These are phyloP conservation scores for Pichia insulana DNA, from an alignment of 805 yeast genomes.

Conservation along the genomic window DNA sequence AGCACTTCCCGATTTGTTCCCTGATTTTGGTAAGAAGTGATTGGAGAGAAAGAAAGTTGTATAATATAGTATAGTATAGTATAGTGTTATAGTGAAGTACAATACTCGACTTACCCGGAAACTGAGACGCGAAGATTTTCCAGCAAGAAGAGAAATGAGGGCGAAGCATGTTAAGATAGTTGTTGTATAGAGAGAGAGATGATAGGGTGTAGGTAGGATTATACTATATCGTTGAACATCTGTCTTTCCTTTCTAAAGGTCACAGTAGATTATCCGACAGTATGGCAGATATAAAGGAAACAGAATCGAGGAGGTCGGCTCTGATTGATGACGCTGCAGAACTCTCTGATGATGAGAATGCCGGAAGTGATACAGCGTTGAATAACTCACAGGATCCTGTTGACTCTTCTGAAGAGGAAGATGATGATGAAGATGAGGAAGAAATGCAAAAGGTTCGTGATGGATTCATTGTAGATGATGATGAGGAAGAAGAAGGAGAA, in stretches of 20 bases:
- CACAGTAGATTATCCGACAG: neutral
- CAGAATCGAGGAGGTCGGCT: conserved; percentile 4
- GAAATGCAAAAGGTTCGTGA: conserved; percentile 77
- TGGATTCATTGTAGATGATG: conserved; percentile 92
- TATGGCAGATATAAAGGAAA: neutral
- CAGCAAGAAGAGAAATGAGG: too few species aligned
- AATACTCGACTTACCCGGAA: neutral
- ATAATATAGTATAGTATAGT: too few species aligned
- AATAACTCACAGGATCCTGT: conserved; percentile 19
- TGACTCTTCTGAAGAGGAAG: conserved; percentile 86
- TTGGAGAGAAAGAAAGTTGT: too few species aligned
- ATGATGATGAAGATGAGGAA: conserved; percentile 79
- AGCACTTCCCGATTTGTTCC: conserved; percentile 7
- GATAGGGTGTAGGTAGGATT: too few species aligned
- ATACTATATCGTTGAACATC: too few species aligned
- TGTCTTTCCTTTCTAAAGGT: too few species aligned
- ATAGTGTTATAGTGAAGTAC: too few species aligned
- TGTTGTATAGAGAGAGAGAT: too few species aligned
- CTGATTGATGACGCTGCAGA: conserved; percentile 24
- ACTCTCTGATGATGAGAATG: conserved; percentile 21
- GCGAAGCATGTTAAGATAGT: too few species aligned
- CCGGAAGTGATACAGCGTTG: conserved; percentile 34
- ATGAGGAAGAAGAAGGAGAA: conserved; percentile 54
- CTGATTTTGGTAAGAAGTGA: conserved; percentile 4
- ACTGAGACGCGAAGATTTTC: too few species aligned